Conservation (phyloP, 306 rosid genomes). For the Glycine soja region DNA sequence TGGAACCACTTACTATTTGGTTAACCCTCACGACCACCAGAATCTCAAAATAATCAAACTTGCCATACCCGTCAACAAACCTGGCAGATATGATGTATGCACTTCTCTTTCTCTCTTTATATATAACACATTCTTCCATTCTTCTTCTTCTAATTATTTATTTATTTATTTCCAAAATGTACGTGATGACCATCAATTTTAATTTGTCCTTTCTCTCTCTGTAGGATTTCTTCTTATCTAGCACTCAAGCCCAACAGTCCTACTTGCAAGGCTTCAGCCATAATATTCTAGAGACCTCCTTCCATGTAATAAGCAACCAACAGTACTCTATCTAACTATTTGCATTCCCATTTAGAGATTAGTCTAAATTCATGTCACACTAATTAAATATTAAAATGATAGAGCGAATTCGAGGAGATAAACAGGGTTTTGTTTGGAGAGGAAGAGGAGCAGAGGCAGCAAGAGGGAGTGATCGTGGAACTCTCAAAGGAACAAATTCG, state of each 20-base stretch:
- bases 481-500: too few relatives aligned
- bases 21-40: constrained; percentile 10
- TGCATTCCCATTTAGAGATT: too few relatives aligned
- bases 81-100: neutral
- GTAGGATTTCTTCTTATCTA: neutral
- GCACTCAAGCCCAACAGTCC: constrained; percentile 16
- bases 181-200: neutral
- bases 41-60: constrained; percentile 31
- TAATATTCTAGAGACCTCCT: neutral
- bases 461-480: too few relatives aligned
- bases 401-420: too few relatives aligned
- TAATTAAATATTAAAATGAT: too few relatives aligned
- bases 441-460: too few relatives aligned
- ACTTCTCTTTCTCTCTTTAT: neutral
- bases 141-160: neutral
- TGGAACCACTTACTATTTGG: neutral
- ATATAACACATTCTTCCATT: neutral
- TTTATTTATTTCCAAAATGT: neutral
- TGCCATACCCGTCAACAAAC: constrained; percentile 17
- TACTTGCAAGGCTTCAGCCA: constrained; percentile 25
- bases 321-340: too few relatives aligned
- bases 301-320: neutral
- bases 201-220: neutral
- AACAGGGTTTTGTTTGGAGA: too few relatives aligned
- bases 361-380: too few relatives aligned